Evolutionary conservation across 345 rosid species (phyloP), one percentile per base, ranked within the genome.

Genomic region (Hypericum perforatum): DNA sequence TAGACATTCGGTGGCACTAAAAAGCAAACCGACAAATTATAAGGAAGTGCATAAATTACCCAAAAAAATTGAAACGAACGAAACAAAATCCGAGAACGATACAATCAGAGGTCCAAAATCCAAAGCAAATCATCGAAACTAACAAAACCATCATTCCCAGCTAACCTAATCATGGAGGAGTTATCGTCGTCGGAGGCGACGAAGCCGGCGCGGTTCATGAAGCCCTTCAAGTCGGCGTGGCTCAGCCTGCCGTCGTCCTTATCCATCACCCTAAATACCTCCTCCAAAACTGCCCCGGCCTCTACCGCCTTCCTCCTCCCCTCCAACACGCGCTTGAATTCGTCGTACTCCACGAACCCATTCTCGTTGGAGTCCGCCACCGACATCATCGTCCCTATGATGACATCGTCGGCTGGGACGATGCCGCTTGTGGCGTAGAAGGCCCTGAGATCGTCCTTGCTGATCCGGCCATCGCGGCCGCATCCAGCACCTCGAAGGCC

Each of bases 401-500:
- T 55, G 13, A 75, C 85, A 6, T 79, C 75, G 7, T 73, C 41
- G 6, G 39, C 61, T 14, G 47, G 8, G 36, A 15, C 52, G 43
- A 5, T 65, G 9, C 62, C 54, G n/a, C 37, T 29, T 0, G 70
- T 36, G n/a, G 78, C 55, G 76, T 78, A 90, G 58, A 86, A 86
- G 51, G 60, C 42, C 0, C 76, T 70, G 44, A 86, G 72, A 44
- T 86, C 97, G 16, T 79, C 89, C 8, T 69, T 54, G 85, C 96
- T 84, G 44, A 90, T 90, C 82, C 75, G 86, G 5, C 97, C 97
- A 43, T 90, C 97, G 41, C 48, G 86, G 75, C 97, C 0, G 81
- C 75, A 66, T 90, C 97, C n/a, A n/a, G n/a, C n/a, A n/a, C n/a
- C n/a, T n/a, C n/a, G n/a, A n/a, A n/a, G n/a, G n/a, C n/a, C n/a